Evolutionary conservation across 306 rosid species (phyloP).

Genomic region (Fragaria vesca): DNA sequence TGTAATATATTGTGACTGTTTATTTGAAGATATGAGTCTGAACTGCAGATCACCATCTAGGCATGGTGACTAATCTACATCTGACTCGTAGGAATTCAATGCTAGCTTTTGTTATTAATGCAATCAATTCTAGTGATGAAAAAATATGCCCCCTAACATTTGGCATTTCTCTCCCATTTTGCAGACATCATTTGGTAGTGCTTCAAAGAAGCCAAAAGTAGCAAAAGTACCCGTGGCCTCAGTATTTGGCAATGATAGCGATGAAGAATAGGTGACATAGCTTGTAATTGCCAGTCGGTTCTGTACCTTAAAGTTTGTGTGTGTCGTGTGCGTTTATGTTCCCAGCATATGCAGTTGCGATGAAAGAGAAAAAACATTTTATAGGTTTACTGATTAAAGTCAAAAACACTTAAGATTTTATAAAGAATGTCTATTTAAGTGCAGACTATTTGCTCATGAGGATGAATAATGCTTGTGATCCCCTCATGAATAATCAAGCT

Average conservation of each 20-base stretch:
- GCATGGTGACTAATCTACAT: not conserved
- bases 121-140: not conserved
- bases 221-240: conserved; percentile 51
- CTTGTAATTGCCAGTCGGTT: conserved; percentile 18
- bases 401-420: not conserved
- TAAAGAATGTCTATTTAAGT: not conserved
- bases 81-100: not conserved
- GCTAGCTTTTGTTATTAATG: not conserved
- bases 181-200: conserved; percentile 49
- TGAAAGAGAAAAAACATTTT: not conserved
- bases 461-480: too few species aligned
- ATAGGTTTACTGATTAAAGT: not conserved
- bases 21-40: not conserved
- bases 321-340: conserved; percentile 1
- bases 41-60: not conserved
- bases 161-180: conserved; percentile 2
- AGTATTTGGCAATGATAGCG: conserved; percentile 60
- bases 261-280: conserved; percentile 49
- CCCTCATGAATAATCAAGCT: too few species aligned
- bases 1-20: not conserved
- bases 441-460: not conserved
- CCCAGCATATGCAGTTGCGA: not conserved
- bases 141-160: not conserved
- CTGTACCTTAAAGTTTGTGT: conserved; percentile 6
- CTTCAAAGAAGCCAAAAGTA: conserved; percentile 58